Base-by-base conservation (phyloP, 2,329 filamentous ascomycete species). In the Cordyceps cicadae region DNA sequence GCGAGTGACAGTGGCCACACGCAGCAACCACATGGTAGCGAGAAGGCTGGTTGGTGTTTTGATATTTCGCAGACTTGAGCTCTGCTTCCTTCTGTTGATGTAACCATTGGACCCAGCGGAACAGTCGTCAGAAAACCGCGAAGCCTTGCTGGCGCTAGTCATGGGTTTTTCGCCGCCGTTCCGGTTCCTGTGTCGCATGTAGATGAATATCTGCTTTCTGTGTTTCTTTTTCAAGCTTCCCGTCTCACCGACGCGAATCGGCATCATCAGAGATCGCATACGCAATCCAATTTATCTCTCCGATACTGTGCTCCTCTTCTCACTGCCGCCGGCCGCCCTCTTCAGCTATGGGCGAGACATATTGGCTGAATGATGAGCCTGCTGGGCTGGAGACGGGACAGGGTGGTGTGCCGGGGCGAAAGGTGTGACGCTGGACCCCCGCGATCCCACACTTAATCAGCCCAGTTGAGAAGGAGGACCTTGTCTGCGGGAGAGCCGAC, bases 261-360 rank as follows among this genome's bases (percentile, higher is more conserved):
- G 15, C 39, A 53, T 48, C 39, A 53, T 48, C 49, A 59, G 26
- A 59, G 48, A 52, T 59, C 50, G 49, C 37, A 59, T 26, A 53
- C 45, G 41, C 34, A 58, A 53, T 46, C 49, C 57, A 59, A 59
- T 59, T 5, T 59, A 59, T 59, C 49, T 43, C 34, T 39, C 49
- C 46, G 48, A 59, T 59, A 43, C 55, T 43, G 34, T 37, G 34
- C 39, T 52, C 48, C 46, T 54, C 52, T 48, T 48, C 11, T 29
- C 21, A 54, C 21, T 17, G 17, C 46, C 21, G 54, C 41, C 41
- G 43, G 41, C 24, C 29, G 17, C 54, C 26, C 29, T 48, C 41
- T 56, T 41, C 54, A 46, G 32, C 41, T 55, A 15, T 46, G 43
- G 41, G 34, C 46, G 24, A 58, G 46, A 58, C 46, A 51, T 34